Conservation (phyloP, 805 yeast species). For the Saturnispora zaruensis region DNA sequence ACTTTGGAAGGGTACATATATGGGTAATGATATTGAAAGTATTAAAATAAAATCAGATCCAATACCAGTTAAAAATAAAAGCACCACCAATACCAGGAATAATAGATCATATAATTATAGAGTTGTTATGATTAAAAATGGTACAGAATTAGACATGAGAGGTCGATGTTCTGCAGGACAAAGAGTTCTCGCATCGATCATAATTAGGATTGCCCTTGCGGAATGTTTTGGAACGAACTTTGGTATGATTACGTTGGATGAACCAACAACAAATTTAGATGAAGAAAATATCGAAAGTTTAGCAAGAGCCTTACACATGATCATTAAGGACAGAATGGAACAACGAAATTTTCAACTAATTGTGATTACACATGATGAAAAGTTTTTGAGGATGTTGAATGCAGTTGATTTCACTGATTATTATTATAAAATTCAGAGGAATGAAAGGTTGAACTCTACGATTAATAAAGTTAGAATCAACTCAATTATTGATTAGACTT, state of each 20-base stretch:
- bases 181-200: constrained; percentile 84
- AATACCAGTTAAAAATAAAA: constrained; percentile 35
- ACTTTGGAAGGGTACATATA: constrained; percentile 88
- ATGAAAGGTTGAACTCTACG: constrained; percentile 70
- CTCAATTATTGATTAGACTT: constrained; percentile 14
- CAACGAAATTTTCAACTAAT: constrained; percentile 91
- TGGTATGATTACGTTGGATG: constrained; percentile 94
- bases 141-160: constrained; percentile 91
- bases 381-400: constrained; percentile 74
- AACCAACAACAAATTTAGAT: constrained; percentile 95
- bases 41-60: constrained; percentile 80
- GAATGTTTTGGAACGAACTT: constrained; percentile 93
- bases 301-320: constrained; percentile 68
- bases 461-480: constrained; percentile 36
- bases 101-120: constrained; percentile 80
- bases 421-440: constrained; percentile 73
- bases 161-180: constrained; percentile 99
- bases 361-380: constrained; percentile 95
- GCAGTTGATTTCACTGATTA: constrained; percentile 82
- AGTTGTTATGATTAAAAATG: constrained; percentile 91
- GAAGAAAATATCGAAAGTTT: constrained; percentile 80
- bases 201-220: constrained; percentile 84
- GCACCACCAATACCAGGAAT: constrained; percentile 16
- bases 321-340: constrained; percentile 62
- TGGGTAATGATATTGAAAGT: constrained; percentile 91